phyloP scores from a whole-genome alignment of 2,329 filamentous ascomycete genomes.

The Madurella fahalii region DNA sequence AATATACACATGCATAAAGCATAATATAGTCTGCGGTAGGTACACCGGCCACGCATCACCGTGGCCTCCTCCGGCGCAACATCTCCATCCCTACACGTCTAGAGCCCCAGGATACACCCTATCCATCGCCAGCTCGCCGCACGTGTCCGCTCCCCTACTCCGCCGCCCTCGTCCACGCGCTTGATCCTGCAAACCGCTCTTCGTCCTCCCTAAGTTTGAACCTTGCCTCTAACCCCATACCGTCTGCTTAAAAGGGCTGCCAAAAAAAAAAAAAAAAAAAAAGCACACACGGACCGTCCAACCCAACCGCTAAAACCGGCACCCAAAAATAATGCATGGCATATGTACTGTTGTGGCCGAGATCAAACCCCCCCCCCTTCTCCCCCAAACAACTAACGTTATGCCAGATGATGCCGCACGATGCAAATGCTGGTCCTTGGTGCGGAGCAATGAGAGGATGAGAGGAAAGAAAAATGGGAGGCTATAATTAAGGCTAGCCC shows the following conservation, averaged over 20 bases:
- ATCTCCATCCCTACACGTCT: neutral
- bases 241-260: too few species aligned
- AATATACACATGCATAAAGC: conserved; percentile 28
- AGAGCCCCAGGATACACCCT: neutral
- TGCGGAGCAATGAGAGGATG: conserved; percentile 7
- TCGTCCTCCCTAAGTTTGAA: too few species aligned
- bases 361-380: conserved; percentile 9
- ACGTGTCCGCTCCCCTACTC: too few species aligned
- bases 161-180: too few species aligned
- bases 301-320: neutral
- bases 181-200: too few species aligned
- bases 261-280: neutral
- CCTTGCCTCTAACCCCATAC: too few species aligned
- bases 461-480: neutral
- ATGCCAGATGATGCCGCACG: conserved; percentile 14
- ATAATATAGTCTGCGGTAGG: conserved; percentile 19
- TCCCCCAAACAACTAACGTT: too few species aligned
- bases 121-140: too few species aligned
- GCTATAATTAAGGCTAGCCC: neutral
- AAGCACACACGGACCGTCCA: conserved; percentile 1
- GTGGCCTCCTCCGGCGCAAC: neutral
- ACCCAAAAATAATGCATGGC: conserved; percentile 11
- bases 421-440: conserved; percentile 15
- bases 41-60: conserved; percentile 9
- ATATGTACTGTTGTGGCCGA: conserved; percentile 12